phyloP scores from a whole-genome alignment of 768 basidiomycete species.

The Leccinum disarticulatum region DNA sequence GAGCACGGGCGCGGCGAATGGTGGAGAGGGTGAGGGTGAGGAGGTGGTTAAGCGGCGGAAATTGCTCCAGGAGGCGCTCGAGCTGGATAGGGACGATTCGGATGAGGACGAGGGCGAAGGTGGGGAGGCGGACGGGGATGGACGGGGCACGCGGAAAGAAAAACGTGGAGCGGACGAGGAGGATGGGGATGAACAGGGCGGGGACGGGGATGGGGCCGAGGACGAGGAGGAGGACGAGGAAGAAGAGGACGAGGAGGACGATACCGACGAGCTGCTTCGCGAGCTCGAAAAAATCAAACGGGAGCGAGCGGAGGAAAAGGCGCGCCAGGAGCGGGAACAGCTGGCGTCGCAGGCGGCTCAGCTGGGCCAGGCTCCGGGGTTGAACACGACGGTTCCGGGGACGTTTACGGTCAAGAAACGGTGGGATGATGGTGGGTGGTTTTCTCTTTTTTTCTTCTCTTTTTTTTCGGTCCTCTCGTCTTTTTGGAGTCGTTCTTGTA shows the following conservation, averaged over 20 bases:
- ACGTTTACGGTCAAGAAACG: conserved; percentile 90
- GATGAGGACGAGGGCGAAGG: conserved; percentile 63
- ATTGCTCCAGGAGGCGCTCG: conserved; percentile 80
- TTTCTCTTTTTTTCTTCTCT: neutral
- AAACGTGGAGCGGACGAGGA: conserved; percentile 59
- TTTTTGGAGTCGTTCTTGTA: neutral
- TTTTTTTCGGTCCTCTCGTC: neutral
- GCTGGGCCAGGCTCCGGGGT: conserved; percentile 71
- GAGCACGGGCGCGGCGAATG: conserved; percentile 6
- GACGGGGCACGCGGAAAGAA: conserved; percentile 41
- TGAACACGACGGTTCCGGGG: conserved; percentile 73
- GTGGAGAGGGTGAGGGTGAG: conserved; percentile 61
- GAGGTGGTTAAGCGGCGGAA: conserved; percentile 80
- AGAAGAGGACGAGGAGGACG: conserved; percentile 61
- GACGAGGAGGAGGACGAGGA: conserved; percentile 59
- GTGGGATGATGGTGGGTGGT: conserved; percentile 86
- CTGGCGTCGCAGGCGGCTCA: conserved; percentile 60
- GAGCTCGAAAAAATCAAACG: conserved; percentile 99
- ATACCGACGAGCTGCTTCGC: conserved; percentile 89
- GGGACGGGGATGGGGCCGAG: conserved; percentile 39
- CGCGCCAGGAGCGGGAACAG: conserved; percentile 74
- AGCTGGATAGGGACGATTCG: conserved; percentile 88
- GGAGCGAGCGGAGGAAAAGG: conserved; percentile 93
- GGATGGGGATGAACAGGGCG: conserved; percentile 68
- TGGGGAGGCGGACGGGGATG: conserved; percentile 44